Evolutionary conservation across 2,329 filamentous ascomycete species (phyloP), one percentile per base, ranked within the genome.

Genomic region (Mycosphaerella sp.): DNA sequence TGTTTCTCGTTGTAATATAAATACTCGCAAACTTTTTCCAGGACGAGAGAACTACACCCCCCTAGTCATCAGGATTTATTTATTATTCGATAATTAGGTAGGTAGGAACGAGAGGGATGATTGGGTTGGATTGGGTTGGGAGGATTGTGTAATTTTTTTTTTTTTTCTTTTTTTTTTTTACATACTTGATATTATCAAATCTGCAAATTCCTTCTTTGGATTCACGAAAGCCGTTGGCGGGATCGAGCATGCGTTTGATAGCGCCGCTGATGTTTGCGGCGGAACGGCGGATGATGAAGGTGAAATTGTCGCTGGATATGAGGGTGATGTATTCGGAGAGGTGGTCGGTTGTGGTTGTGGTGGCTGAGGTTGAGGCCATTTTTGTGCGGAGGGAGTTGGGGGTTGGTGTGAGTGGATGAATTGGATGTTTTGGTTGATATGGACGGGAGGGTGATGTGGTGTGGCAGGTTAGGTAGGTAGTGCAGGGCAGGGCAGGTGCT

Each of bases 21-120:
- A 72, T 91, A 92, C 72, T 91, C 86, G 69, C 84, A 86, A 32
- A 91, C 83, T 68, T 89, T 89, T 69, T 91, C 87, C 2, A 92
- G 80, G 5, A 90, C 80, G 50, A 85, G 75, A 59, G 75, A 59
- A 82, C 85, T 90, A 68, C 39, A 38, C 14, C 14, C 14, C 14
- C 14, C 14, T 9, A 14, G 17, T 62, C 50, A 53, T 34, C 23
- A 34, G 32, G 1, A 34, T 7, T 7, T 7, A 34, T 26, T 6
- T 26, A 26, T 26, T 4, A 26, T 26, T 26, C 4, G 26, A 26
- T 26, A 6, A 26, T 26, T 2, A 6, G 26, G 26, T 4, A 26
- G 26, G 26, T 26, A 56, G 14, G 17, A 9, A 3, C 31, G 21
- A 32, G 6, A 39, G n/a, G 21, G 17, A 23, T 17, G 39, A 26